These are phyloP conservation scores for Barnettozyma sucrosica DNA, from an alignment of 805 yeast genomes.

Conservation along the genomic window DNA sequence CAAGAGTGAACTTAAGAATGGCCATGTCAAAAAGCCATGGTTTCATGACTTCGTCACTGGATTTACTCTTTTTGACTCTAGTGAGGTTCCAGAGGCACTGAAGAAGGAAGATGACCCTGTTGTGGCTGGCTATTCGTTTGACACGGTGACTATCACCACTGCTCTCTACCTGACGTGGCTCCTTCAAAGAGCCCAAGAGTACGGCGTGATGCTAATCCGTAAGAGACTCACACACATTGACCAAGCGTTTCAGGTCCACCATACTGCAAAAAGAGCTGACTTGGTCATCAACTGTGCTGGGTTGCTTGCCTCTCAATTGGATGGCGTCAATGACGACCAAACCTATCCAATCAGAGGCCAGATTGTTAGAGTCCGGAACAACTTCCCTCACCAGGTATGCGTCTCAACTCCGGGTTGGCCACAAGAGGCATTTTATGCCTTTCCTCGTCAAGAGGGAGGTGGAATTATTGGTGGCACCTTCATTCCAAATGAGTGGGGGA, in stretches of 20 bases:
- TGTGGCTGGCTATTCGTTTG: conserved; percentile 43
- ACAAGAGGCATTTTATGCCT: conserved; percentile 47
- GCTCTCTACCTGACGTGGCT: conserved; percentile 51
- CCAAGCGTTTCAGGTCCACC: conserved; percentile 43
- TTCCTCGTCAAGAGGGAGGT: conserved; percentile 76
- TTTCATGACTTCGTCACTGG: conserved; percentile 37
- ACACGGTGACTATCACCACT: conserved; percentile 55
- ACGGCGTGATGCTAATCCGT: conserved; percentile 46
- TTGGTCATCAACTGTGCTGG: conserved; percentile 57
- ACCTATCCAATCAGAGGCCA: conserved; percentile 57
- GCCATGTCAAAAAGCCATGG: conserved; percentile 39
- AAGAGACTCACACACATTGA: conserved; percentile 36
- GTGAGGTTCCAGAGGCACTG: conserved; percentile 25
- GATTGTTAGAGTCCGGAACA: conserved; percentile 35
- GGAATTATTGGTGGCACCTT: conserved; percentile 56
- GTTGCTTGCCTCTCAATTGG: conserved; percentile 37
- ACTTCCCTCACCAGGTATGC: conserved; percentile 24
- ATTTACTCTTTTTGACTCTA: conserved; percentile 28
- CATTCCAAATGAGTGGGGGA: conserved; percentile 27
- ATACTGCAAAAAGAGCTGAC: conserved; percentile 36
- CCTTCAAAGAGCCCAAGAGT: conserved; percentile 36
- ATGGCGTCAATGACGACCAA: conserved; percentile 40
- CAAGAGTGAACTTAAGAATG: conserved; percentile 12
- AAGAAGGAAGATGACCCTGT: conserved; percentile 11
- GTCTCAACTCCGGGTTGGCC: conserved; percentile 31